Evolutionary conservation across 352 stramenopile species (phyloP).

Genomic region (Phytophthora sansomeana): DNA sequence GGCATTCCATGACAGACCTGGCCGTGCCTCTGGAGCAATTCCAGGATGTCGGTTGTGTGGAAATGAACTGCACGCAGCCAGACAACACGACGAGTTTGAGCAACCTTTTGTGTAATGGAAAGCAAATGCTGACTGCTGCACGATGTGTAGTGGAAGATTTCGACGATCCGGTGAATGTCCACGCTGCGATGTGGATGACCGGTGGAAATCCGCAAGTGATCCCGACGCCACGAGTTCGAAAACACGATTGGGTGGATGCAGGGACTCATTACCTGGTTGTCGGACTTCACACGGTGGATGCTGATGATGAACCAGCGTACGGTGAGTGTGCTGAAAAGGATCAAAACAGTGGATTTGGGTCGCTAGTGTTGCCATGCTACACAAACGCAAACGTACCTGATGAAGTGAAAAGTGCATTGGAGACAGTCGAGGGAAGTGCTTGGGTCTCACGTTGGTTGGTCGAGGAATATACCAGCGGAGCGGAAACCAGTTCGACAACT

Average conservation of each 20-base stretch:
- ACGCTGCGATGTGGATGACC: conserved; percentile 32
- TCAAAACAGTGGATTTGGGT: conserved; percentile 24
- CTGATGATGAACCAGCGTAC: conserved; percentile 16
- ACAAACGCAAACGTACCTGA: conserved; percentile 10
- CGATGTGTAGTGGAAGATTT: conserved; percentile 30
- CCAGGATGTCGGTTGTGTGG: conserved; percentile 13
- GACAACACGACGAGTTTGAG: conserved; percentile 27
- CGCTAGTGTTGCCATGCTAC: conserved; percentile 24
- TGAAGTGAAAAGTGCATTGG: background rate
- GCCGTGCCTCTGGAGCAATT: conserved; percentile 31
- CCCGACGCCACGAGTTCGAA: background rate
- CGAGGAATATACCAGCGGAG: conserved; percentile 8
- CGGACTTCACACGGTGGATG: conserved; percentile 20
- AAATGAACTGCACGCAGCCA: conserved; percentile 22
- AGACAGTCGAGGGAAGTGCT: conserved; percentile 3
- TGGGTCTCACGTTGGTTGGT: conserved; percentile 18
- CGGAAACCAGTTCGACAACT: background rate
- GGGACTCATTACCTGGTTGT: conserved; percentile 23
- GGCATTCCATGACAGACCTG: conserved; percentile 28
- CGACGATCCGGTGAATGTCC: background rate
- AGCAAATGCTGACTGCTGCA: conserved; percentile 23
- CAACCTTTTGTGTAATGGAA: conserved; percentile 22
- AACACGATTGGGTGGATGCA: conserved; percentile 27
- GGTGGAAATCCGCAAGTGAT: conserved; percentile 19
- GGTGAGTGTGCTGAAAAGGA: background rate